Evolutionary conservation across 2,329 filamentous ascomycete species (phyloP).

Genomic region (Sordariomycetes sp.): DNA sequence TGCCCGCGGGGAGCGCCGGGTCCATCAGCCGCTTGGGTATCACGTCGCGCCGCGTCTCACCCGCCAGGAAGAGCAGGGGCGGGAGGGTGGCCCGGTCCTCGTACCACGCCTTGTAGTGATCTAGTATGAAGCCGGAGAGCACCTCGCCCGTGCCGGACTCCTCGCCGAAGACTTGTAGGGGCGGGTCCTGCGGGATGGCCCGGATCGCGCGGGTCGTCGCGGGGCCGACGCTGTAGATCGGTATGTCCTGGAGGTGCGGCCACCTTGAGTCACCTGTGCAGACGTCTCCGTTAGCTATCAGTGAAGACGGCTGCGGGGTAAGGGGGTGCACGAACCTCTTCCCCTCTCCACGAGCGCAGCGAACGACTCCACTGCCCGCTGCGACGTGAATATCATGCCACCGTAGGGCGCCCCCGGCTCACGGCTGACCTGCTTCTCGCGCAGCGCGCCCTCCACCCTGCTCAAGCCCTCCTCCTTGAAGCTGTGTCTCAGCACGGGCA

Average conservation of each 20-base stretch:
- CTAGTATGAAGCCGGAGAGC: conserved; percentile 66
- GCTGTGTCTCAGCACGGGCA: conserved; percentile 66
- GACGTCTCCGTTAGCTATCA: neutral
- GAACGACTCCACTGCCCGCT: conserved; percentile 74
- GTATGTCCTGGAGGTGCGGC: conserved; percentile 45
- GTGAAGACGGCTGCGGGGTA: neutral
- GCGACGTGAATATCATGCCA: conserved; percentile 76
- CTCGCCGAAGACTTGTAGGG: conserved; percentile 60
- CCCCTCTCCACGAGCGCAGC: conserved; percentile 48
- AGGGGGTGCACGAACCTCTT: conserved; percentile 17
- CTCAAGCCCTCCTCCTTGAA: conserved; percentile 51
- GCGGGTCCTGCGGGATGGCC: conserved; percentile 36
- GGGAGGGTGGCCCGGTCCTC: conserved; percentile 33
- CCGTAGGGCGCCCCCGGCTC: conserved; percentile 41
- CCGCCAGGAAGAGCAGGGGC: conserved; percentile 75
- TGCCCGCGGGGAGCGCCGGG: conserved; percentile 30
- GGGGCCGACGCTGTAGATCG: conserved; percentile 70
- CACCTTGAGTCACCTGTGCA: conserved; percentile 18
- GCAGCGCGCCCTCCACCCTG: conserved; percentile 40
- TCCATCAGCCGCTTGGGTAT: conserved; percentile 74
- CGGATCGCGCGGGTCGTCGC: conserved; percentile 67
- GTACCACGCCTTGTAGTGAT: conserved; percentile 57
- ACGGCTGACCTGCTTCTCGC: conserved; percentile 26
- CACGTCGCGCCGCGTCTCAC: conserved; percentile 80
- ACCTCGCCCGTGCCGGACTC: conserved; percentile 78